Conservation (phyloP, 345 rosid species). For the Theobroma cacao region DNA sequence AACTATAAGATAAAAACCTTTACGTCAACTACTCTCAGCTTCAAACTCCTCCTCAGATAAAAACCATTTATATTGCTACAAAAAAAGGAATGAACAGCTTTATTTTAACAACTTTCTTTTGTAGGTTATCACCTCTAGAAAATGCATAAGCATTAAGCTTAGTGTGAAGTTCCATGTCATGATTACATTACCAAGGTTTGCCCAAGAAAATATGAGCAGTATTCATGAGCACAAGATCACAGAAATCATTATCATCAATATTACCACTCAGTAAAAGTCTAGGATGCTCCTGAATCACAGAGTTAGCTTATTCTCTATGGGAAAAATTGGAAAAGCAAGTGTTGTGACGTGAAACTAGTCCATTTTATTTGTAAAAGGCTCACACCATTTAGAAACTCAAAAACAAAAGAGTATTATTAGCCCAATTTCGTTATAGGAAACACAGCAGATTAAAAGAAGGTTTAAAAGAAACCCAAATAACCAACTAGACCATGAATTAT, state of each 20-base stretch:
- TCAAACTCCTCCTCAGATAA: neutral
- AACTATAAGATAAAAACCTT: neutral
- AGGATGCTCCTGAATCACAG: neutral
- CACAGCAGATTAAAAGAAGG: neutral
- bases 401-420: neutral
- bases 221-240: neutral
- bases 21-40: neutral
- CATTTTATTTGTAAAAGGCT: neutral
- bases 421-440: neutral
- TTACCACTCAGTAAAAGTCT: neutral
- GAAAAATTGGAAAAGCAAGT: neutral
- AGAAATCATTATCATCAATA: neutral
- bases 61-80: neutral
- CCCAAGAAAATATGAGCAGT: neutral
- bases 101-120: neutral
- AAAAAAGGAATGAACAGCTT: neutral
- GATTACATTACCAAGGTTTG: neutral
- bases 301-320: neutral
- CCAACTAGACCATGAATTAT: neutral
- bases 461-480: neutral
- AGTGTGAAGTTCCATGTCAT: neutral
- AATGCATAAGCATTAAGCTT: neutral
- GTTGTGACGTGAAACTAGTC: neutral
- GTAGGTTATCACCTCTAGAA: neutral
- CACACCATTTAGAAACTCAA: neutral